These are phyloP conservation scores for Phlyctochytrium planicorne DNA, from an alignment of 192 early-diverging fungal genomes.

Conservation along the genomic window DNA sequence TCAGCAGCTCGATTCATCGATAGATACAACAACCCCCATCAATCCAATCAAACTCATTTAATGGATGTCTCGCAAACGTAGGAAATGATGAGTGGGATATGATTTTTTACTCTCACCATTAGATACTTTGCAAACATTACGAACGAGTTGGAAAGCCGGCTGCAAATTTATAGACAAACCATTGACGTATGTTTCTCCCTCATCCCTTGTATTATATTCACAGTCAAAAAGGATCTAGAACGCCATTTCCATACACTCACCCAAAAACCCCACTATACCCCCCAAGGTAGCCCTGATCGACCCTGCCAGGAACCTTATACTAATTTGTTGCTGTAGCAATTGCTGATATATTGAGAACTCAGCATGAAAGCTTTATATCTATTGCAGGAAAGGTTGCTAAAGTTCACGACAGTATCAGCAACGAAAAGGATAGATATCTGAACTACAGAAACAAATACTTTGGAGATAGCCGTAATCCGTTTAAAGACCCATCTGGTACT, in stretches of 20 bases:
- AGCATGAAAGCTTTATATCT: slow-evolving; percentile 33
- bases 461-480: slow-evolving; percentile 21
- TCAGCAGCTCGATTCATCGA: slow-evolving; percentile 37
- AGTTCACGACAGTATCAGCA: slow-evolving; percentile 26
- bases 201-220: background rate
- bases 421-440: slow-evolving; percentile 23
- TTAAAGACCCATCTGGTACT: slow-evolving; percentile 2
- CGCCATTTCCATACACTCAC: slow-evolving; percentile 14
- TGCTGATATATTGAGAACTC: slow-evolving; percentile 26
- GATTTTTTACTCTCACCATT: background rate
- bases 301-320: background rate
- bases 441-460: slow-evolving; percentile 27
- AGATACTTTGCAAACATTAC: slow-evolving; percentile 41
- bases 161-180: slow-evolving; percentile 39
- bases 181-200: slow-evolving; percentile 32
- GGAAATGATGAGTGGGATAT: background rate
- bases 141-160: slow-evolving; percentile 29
- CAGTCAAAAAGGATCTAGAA: slow-evolving; percentile 29
- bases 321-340: too few species aligned
- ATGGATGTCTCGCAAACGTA: background rate
- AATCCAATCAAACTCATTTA: background rate
- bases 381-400: slow-evolving; percentile 30
- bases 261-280: slow-evolving; percentile 16
- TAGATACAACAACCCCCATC: slow-evolving; percentile 17
- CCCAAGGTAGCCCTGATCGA: slow-evolving; percentile 7